Percentiles rank a stretch among this genome's conserved stretches.
phyloP scores from a whole-genome alignment of 768 basidiomycete genomes.

The Rhodotorula diobovata region DNA sequence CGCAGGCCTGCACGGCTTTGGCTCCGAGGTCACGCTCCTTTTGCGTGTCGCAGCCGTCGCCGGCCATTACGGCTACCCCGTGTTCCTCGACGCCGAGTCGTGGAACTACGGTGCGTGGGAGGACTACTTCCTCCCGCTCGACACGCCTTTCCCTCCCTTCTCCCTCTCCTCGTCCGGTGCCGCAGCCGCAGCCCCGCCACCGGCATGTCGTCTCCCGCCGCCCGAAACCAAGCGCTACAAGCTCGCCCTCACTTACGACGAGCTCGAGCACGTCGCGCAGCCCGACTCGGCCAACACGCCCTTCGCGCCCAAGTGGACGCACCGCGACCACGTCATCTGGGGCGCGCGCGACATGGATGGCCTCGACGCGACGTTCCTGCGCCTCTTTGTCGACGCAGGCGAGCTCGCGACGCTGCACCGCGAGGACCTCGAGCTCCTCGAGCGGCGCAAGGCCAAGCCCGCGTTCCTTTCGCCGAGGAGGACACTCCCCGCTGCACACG shows the following conservation, averaged over 20 bases:
- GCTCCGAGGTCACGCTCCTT: constrained; percentile 30
- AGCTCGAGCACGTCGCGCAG: background rate
- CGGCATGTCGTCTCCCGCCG: background rate
- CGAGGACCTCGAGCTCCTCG: background rate
- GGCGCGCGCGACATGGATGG: constrained; percentile 24
- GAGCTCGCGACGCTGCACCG: constrained; percentile 8
- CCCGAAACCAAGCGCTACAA: background rate
- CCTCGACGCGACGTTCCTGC: constrained; percentile 18
- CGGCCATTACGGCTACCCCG: constrained; percentile 23
- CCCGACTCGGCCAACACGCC: background rate
- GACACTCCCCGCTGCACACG: constrained; percentile 22
- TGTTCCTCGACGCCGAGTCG: constrained; percentile 13
- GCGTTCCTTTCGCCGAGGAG: constrained; percentile 19
- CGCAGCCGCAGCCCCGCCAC: background rate
- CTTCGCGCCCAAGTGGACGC: constrained; percentile 7
- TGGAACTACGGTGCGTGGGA: constrained; percentile 37
- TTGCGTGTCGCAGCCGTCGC: constrained; percentile 26
- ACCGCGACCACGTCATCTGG: constrained; percentile 21
- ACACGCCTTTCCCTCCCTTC: constrained; percentile 2
- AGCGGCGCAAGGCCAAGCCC: background rate
- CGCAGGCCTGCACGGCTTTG: constrained; percentile 33
- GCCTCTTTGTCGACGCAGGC: background rate
- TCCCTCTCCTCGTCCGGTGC: background rate
- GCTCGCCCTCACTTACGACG: background rate
- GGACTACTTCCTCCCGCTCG: constrained; percentile 19